Evolutionary conservation across 192 early-diverging fungal species (phyloP).

Genomic region (Backusella westeae): DNA sequence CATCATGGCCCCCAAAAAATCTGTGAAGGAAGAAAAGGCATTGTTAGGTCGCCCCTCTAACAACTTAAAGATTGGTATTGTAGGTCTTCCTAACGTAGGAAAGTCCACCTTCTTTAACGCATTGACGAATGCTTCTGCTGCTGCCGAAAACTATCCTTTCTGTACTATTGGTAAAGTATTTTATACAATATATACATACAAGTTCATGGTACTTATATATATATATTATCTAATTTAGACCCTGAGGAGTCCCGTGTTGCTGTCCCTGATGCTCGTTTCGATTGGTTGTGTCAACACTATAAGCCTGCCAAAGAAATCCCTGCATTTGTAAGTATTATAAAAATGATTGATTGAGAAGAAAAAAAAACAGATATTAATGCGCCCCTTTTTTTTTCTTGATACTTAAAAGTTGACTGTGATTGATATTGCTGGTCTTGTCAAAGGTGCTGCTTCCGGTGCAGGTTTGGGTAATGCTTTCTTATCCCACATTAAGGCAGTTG

Average conservation of each 20-base stretch:
- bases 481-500: slow-evolving; percentile 84
- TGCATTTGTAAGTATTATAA: slow-evolving; percentile 47
- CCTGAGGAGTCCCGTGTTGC: slow-evolving; percentile 88
- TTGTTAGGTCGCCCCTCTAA: slow-evolving; percentile 80
- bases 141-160: slow-evolving; percentile 97
- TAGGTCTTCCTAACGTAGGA: slow-evolving; percentile 97
- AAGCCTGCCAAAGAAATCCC: slow-evolving; percentile 66
- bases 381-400: slow-evolving; percentile 24
- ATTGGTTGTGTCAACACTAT: slow-evolving; percentile 72
- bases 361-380: neutral
- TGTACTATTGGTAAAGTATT: slow-evolving; percentile 73
- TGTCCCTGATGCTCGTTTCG: slow-evolving; percentile 90
- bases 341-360: slow-evolving; percentile 24
- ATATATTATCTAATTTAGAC: slow-evolving; percentile 46
- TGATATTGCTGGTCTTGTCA: slow-evolving; percentile 99
- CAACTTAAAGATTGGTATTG: slow-evolving; percentile 92
- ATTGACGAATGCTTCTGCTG: slow-evolving; percentile 63
- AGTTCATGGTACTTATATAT: neutral
- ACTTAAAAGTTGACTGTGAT: slow-evolving; percentile 70
- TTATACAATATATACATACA: neutral
- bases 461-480: slow-evolving; percentile 94
- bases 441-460: slow-evolving; percentile 75
- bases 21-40: slow-evolving; percentile 68
- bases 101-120: slow-evolving; percentile 89
- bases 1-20: slow-evolving; percentile 80